phyloP scores from a whole-genome alignment of 176 grass and related monocot genomes.

The Musa troglodytarum region DNA sequence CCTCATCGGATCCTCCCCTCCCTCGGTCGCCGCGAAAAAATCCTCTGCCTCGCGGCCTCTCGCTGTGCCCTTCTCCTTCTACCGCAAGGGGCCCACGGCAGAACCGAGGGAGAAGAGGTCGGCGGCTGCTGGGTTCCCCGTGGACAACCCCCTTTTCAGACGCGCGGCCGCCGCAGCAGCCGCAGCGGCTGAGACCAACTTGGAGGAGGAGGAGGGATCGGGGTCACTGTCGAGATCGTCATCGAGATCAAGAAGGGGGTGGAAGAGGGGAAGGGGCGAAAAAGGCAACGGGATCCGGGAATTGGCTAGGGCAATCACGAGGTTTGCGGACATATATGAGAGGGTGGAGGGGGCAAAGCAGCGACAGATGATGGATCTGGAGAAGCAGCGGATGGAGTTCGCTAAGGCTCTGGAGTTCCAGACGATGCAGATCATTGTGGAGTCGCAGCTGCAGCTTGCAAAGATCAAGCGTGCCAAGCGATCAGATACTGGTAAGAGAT shows the following conservation, averaged over 20 bases:
- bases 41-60: slow-evolving; percentile 15
- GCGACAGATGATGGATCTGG: slow-evolving; percentile 57
- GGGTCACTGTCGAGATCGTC: slow-evolving; percentile 28
- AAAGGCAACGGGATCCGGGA: slow-evolving; percentile 39
- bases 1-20: slow-evolving; percentile 43
- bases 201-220: slow-evolving; percentile 11
- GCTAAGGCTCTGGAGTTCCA: slow-evolving; percentile 69
- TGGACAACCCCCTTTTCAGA: slow-evolving; percentile 21
- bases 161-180: slow-evolving; percentile 10
- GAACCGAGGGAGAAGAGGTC: neutral
- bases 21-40: slow-evolving; percentile 5
- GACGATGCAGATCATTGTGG: slow-evolving; percentile 73
- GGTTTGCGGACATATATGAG: slow-evolving; percentile 83
- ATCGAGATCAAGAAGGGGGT: slow-evolving; percentile 23
- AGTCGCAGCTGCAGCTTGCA: slow-evolving; percentile 60
- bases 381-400: slow-evolving; percentile 66
- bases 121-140: slow-evolving; percentile 4
- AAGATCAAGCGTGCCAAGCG: slow-evolving; percentile 51
- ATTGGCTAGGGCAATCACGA: slow-evolving; percentile 53
- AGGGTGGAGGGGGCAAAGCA: slow-evolving; percentile 65
- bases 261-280: slow-evolving; percentile 6
- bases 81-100: slow-evolving; percentile 5
- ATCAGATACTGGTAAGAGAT: slow-evolving; percentile 34
- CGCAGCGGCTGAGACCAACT: slow-evolving; percentile 24
- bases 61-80: slow-evolving; percentile 16